phyloP scores from a whole-genome alignment of 1,139 yeast species.

The Scheffersomyces segobiensis region DNA sequence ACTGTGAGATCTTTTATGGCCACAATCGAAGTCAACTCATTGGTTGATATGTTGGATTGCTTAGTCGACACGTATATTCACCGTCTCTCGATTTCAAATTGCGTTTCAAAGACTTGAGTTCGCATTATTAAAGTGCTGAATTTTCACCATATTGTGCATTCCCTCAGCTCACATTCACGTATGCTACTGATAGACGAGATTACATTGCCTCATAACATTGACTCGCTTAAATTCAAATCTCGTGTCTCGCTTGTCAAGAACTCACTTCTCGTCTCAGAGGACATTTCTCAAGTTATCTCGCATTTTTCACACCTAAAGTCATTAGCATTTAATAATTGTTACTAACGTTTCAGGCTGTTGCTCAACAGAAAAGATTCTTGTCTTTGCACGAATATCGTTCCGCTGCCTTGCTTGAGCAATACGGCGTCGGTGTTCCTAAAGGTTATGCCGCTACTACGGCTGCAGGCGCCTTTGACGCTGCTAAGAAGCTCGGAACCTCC shows the following conservation, averaged over 20 bases:
- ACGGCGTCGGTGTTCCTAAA: slow-evolving; percentile 88
- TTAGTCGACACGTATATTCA: neutral
- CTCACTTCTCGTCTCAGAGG: neutral
- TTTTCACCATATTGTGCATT: neutral
- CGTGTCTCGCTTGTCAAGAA: too few relatives aligned
- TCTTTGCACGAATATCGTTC: slow-evolving; percentile 97
- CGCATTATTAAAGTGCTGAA: neutral
- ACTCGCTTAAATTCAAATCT: too few relatives aligned
- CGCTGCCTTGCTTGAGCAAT: slow-evolving; percentile 76
- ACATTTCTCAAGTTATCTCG: neutral
- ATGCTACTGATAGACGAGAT: too few relatives aligned
- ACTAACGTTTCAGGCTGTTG: slow-evolving; percentile 18
- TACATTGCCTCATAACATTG: too few relatives aligned
- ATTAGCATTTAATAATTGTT: slow-evolving; percentile 1
- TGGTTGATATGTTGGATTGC: neutral
- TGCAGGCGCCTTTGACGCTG: slow-evolving; percentile 82
- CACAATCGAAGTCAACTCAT: neutral
- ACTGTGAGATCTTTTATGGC: neutral
- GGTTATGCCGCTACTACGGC: slow-evolving; percentile 93
- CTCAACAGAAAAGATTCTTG: slow-evolving; percentile 58
- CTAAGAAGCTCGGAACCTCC: slow-evolving; percentile 63
- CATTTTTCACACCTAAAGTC: neutral
- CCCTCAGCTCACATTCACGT: neutral
- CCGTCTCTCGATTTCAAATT: neutral
- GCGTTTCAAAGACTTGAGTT: neutral